Conservation (phyloP, 768 basidiomycete species). For the Boletus sensibilis region DNA sequence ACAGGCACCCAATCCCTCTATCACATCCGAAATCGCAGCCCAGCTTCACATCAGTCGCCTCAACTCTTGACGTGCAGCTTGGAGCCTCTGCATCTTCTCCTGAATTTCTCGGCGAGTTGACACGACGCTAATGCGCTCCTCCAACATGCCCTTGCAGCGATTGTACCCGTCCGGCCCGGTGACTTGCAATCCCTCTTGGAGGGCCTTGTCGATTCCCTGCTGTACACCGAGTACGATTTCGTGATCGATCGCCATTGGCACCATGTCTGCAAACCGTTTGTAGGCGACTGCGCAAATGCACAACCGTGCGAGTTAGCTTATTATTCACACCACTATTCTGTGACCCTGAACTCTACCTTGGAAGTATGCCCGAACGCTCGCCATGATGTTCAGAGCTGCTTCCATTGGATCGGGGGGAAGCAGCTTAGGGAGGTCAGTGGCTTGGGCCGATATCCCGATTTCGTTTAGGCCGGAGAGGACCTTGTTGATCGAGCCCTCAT, state of each 20-base stretch:
- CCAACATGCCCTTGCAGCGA: slow-evolving; percentile 51
- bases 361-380: slow-evolving; percentile 69
- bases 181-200: slow-evolving; percentile 52
- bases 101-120: slow-evolving; percentile 46
- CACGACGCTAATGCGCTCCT: slow-evolving; percentile 47
- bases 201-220: slow-evolving; percentile 41
- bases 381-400: slow-evolving; percentile 63
- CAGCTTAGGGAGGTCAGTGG: slow-evolving; percentile 48
- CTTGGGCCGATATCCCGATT: slow-evolving; percentile 33
- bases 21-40: neutral
- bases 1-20: neutral
- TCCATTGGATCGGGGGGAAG: slow-evolving; percentile 53
- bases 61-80: slow-evolving; percentile 44
- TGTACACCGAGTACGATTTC: slow-evolving; percentile 46
- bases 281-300: slow-evolving; percentile 40
- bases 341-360: slow-evolving; percentile 49
- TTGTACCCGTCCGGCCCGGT: slow-evolving; percentile 44
- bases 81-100: slow-evolving; percentile 52
- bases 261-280: slow-evolving; percentile 44
- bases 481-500: slow-evolving; percentile 25
- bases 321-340: neutral
- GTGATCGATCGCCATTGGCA: slow-evolving; percentile 43
- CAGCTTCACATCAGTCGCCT: slow-evolving; percentile 15
- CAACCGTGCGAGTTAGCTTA: neutral
- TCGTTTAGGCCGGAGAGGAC: slow-evolving; percentile 19